A percentile compares a stretch with the other conserved stretches of the same genome.
phyloP scores from a whole-genome alignment of 2,329 filamentous ascomycete genomes.

The Hymenoscyphus occultus region DNA sequence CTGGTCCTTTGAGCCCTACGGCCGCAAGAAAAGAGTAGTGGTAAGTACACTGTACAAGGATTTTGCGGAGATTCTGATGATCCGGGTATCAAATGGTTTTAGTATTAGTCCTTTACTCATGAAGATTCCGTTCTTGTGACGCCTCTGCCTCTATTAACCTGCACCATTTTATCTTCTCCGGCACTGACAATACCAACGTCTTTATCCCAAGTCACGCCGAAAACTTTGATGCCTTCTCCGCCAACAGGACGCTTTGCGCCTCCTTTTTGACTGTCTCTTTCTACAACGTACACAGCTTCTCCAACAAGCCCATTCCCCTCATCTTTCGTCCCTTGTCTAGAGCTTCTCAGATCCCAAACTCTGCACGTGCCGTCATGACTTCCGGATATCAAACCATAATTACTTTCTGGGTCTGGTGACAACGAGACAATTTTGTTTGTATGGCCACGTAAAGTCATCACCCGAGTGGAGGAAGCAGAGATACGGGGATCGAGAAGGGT shows the following conservation, averaged over 20 bases:
- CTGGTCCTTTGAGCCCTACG: not conserved
- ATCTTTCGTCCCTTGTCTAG: conserved; percentile 55
- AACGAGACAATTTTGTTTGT: conserved; percentile 65
- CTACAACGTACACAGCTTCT: conserved; percentile 72
- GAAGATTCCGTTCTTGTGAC: conserved; percentile 28
- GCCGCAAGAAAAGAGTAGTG: not conserved
- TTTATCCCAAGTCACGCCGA: conserved; percentile 82
- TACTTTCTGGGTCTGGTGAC: conserved; percentile 53
- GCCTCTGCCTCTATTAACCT: conserved; percentile 63
- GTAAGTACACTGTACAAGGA: not conserved
- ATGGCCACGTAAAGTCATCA: conserved; percentile 90
- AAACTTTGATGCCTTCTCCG: conserved; percentile 86
- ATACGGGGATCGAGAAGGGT: conserved; percentile 89
- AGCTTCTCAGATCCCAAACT: conserved; percentile 87
- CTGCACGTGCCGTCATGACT: conserved; percentile 89
- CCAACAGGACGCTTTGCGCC: conserved; percentile 62
- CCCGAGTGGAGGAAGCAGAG: conserved; percentile 70
- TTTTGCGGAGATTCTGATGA: not conserved
- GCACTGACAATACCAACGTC: conserved; percentile 85
- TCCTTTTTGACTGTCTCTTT: conserved; percentile 65
- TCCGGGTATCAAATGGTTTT: not conserved
- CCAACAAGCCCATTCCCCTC: conserved; percentile 60
- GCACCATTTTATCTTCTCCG: conserved; percentile 91
- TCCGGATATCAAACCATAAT: conserved; percentile 83
- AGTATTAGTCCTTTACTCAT: conserved; percentile 2